Evolutionary conservation across 306 rosid species (phyloP), one percentile per base, ranked within the genome.

Genomic region (Quercus mongolica): DNA sequence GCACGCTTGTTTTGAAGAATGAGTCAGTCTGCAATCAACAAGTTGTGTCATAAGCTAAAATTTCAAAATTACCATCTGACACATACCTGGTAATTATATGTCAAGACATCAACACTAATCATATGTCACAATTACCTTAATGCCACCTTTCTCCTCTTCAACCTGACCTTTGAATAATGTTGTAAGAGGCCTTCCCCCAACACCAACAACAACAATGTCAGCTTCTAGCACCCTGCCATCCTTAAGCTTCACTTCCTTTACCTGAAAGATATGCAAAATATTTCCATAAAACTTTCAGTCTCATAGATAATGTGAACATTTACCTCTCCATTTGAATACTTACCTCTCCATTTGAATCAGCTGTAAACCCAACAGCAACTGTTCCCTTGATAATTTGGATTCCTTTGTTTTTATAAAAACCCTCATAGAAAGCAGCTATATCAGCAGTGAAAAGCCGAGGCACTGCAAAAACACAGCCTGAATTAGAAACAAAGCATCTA

Each of bases 131-230:
- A 86, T 51, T 61, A 93, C 99, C 99, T 95, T 91, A 82, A 95
- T 90, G 74, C 98, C 99, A 64, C 96, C 98, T 79, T 93, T 93
- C 77, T 88, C 96, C 86, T 93, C 99, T 86, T 91, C 92, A 80
- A 93, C 91, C 91, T 95, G 99, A 30, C 98, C 99, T 86, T 93
- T 95, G 89, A 93, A 91, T 73, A 95, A 83, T 54, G 91, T 65
- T 65, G 86, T 85, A 73, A 80, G 91, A 69, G 99, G 99, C 73
- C 97, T 88, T 63, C 90, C 97, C 69, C 99, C 99, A 67, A 93
- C 98, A 52, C 99, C 99, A 69, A 95, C 99, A 65, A 91, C 92
- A 78, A 95, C 99, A 74, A 95, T 89, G 88, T 95, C 99, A 71
- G 98, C 93, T 80, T 91, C 93, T 76, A 91, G 92, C 80, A 90